Evolutionary conservation across 805 yeast species (phyloP).

Genomic region (Myxozyma monticola): DNA sequence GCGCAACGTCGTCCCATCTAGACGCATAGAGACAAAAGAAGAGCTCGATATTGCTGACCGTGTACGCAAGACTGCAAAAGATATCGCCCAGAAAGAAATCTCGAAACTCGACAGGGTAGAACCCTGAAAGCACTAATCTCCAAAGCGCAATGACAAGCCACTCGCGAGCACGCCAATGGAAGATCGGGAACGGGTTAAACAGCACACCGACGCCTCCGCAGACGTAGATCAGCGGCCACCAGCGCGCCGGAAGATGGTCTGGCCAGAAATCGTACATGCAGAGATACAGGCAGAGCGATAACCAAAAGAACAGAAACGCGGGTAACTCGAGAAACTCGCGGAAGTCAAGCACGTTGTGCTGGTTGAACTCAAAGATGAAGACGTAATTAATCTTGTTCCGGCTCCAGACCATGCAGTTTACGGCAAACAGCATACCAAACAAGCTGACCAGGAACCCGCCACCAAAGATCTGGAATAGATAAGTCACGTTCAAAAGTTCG

Average conservation of each 20-base stretch:
- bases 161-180: slow-evolving; percentile 62
- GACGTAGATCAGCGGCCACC: slow-evolving; percentile 78
- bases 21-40: slow-evolving; percentile 76
- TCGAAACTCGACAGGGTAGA: slow-evolving; percentile 91
- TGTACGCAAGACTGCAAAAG: slow-evolving; percentile 81
- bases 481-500: slow-evolving; percentile 55
- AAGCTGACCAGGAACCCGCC: slow-evolving; percentile 73
- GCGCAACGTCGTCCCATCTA: slow-evolving; percentile 56
- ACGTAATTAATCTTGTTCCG: slow-evolving; percentile 78
- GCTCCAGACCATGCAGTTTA: slow-evolving; percentile 74
- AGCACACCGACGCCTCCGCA: slow-evolving; percentile 52
- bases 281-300: slow-evolving; percentile 69
- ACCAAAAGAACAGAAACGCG: slow-evolving; percentile 53
- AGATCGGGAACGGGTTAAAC: slow-evolving; percentile 60
- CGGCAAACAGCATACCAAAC: slow-evolving; percentile 61
- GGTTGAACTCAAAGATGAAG: slow-evolving; percentile 86
- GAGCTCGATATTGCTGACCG: slow-evolving; percentile 80
- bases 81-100: slow-evolving; percentile 94
- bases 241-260: slow-evolving; percentile 55
- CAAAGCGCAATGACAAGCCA: slow-evolving; percentile 76
- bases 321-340: slow-evolving; percentile 69
- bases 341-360: slow-evolving; percentile 62
- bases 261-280: slow-evolving; percentile 74
- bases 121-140: slow-evolving; percentile 75
- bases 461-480: slow-evolving; percentile 84